A percentile compares a stretch with the other conserved stretches of the same genome.
These are phyloP conservation scores for Magnaporthiopsis incrustans DNA, from an alignment of 2,329 filamentous ascomycete species.

Conservation along the genomic window DNA sequence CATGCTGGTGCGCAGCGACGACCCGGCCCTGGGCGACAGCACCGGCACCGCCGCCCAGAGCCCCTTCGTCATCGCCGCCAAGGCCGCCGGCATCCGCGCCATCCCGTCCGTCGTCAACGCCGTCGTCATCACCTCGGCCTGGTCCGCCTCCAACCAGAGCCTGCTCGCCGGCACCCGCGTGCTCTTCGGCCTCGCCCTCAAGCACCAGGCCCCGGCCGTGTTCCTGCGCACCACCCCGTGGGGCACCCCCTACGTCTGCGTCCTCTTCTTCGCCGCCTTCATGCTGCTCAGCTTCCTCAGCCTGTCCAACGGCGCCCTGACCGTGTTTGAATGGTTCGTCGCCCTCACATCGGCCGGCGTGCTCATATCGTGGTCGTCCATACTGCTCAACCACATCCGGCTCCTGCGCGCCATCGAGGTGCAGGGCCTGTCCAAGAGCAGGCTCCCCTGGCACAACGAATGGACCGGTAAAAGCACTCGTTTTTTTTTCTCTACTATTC, in stretches of 20 bases:
- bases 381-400: conserved; percentile 52
- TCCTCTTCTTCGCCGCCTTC: conserved; percentile 44
- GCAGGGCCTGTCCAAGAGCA: conserved; percentile 41
- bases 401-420: conserved; percentile 44
- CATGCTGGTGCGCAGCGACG: conserved; percentile 54
- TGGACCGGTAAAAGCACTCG: conserved; percentile 57
- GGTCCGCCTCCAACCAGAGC: conserved; percentile 61
- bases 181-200: conserved; percentile 50
- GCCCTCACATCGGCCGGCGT: conserved; percentile 37
- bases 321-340: conserved; percentile 58
- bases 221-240: conserved; percentile 44
- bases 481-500: conserved; percentile 10
- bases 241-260: conserved; percentile 50
- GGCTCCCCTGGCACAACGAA: conserved; percentile 54
- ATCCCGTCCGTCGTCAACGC: conserved; percentile 70
- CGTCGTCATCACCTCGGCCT: conserved; percentile 64
- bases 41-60: conserved; percentile 40
- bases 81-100: conserved; percentile 56
- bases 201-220: conserved; percentile 48
- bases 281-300: conserved; percentile 52
- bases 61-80: conserved; percentile 66
- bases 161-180: conserved; percentile 52
- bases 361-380: conserved; percentile 54
- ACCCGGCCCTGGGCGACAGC: conserved; percentile 41
- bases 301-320: conserved; percentile 48